Conservation (phyloP, 2,329 filamentous ascomycete species). For the Verticillium tricorpus region DNA sequence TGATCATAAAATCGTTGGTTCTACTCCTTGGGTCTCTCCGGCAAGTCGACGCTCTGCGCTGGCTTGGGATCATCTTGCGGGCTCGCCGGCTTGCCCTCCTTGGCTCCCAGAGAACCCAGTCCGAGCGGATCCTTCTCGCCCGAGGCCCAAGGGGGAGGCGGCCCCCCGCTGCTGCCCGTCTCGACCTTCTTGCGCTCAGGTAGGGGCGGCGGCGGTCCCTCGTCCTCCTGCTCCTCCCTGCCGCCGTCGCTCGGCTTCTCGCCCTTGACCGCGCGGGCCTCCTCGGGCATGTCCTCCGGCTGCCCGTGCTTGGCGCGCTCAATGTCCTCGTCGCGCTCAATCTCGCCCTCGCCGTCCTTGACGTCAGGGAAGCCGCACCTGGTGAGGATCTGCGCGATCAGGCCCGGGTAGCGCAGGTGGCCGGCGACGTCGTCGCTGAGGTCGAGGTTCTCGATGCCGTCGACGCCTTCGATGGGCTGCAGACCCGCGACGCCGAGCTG, state of each 20-base stretch:
- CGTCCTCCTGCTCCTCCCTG: background rate
- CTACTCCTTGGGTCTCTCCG: background rate
- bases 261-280: background rate
- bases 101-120: background rate
- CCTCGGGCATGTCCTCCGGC: slow-evolving; percentile 1
- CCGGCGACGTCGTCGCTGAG: slow-evolving; percentile 49
- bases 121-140: background rate
- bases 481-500: slow-evolving; percentile 81
- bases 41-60: background rate
- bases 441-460: slow-evolving; percentile 57
- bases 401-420: slow-evolving; percentile 46
- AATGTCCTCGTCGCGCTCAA: slow-evolving; percentile 45
- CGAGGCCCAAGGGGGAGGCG: background rate
- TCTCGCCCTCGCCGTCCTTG: slow-evolving; percentile 35
- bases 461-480: slow-evolving; percentile 64
- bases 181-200: background rate
- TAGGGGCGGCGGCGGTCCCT: background rate
- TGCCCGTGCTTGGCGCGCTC: slow-evolving; percentile 24
- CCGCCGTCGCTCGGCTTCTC: background rate
- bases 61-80: background rate
- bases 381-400: slow-evolving; percentile 47
- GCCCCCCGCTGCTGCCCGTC: background rate
- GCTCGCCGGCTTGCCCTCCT: background rate
- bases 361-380: slow-evolving; percentile 47
- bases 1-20: too few relatives aligned